Conservation (phyloP, 306 rosid genomes). For the Quercus robur region DNA sequence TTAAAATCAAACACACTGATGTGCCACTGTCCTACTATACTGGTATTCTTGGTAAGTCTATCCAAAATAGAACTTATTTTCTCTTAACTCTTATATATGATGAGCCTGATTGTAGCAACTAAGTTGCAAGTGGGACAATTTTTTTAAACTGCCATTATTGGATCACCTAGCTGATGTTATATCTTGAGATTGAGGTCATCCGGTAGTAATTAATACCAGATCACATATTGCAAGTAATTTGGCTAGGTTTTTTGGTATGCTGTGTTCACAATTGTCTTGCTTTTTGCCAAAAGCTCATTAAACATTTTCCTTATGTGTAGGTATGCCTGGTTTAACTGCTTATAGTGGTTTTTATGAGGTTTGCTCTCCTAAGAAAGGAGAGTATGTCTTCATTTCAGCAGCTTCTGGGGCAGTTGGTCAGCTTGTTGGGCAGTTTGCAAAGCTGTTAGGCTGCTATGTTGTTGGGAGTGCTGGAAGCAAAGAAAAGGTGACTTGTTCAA, state of each 20-base stretch:
- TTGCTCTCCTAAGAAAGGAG: slow-evolving; percentile 37
- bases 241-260: too few species aligned
- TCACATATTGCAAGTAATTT: too few species aligned
- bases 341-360: slow-evolving; percentile 31
- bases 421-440: slow-evolving; percentile 41
- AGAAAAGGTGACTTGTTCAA: slow-evolving; percentile 22
- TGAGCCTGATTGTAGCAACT: too few species aligned
- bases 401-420: slow-evolving; percentile 48
- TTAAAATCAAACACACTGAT: neutral
- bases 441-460: slow-evolving; percentile 34
- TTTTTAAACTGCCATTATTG: too few species aligned
- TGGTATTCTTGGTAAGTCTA: neutral
- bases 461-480: slow-evolving; percentile 43
- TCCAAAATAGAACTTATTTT: too few species aligned
- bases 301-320: neutral
- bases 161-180: too few species aligned
- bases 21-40: neutral
- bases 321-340: slow-evolving; percentile 40
- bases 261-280: neutral
- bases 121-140: too few species aligned
- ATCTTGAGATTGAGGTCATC: too few species aligned
- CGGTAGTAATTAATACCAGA: too few species aligned
- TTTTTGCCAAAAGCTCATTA: neutral
- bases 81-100: too few species aligned
- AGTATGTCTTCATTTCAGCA: slow-evolving; percentile 32